Base-by-base conservation (phyloP, 2,329 filamentous ascomycete species). In the Cyphellophora attinorum region DNA sequence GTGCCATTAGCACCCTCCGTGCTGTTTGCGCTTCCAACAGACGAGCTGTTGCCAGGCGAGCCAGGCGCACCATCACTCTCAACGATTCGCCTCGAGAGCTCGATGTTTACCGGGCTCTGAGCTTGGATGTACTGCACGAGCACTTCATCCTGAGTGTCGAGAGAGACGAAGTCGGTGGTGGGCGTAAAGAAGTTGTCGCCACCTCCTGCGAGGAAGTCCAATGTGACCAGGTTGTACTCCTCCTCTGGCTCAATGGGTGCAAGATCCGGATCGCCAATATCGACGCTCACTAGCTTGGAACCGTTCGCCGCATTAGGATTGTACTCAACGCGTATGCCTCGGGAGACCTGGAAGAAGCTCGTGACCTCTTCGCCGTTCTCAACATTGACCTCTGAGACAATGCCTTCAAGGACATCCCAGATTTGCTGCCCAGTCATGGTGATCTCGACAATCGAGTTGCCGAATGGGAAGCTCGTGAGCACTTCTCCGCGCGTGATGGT, bases 141-240 rank as follows among this genome's bases (percentile, higher is more conserved):
- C 6, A 31, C 34, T 18, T 36, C 34, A 21, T 36, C 34, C 18
- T 36, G 34, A 5, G 34, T 36, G 21, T 36, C 34, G n/a, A 36
- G 27, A 5, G 34, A 29, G 14, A 36, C 27, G 27, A 36, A 36
- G 28, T 36, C 34, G 13, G 34, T 8, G 5, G 19, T 31, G 11
- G 34, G 27, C 27, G 16, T 11, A 13, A 36, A 36, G 34, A 36
- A 36, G 27, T 36, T 36, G 27, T 36, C 34, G 19, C 34, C 34
- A 4, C 34, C 34, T 4, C 34, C 34, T 5, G 34, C 34, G 11
- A 36, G 18, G 27, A 36, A 36, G 17, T 36, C 34, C 11, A 36
- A 27, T 5, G 34, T 36, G 5, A 36, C 34, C 14, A 31, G 19
- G n/a, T 30, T 29, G 19, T 36, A 36, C 5, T 36, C 34, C 5